Conservation (phyloP, 495 filamentous ascomycete genomes). For the Hyaloscypha bicolor region DNA sequence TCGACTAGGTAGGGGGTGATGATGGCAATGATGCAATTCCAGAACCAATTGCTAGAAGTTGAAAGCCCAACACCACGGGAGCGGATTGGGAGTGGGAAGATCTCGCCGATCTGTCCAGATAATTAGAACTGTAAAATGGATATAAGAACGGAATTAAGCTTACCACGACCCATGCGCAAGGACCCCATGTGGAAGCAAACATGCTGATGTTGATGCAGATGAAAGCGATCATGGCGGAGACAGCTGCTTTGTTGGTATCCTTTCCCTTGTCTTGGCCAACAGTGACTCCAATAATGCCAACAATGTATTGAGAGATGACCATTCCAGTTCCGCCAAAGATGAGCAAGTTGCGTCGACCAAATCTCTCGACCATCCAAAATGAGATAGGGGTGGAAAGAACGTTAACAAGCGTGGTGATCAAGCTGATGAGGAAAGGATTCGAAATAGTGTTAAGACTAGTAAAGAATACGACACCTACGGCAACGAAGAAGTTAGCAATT, state of each 20-base stretch:
- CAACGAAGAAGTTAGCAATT: neutral
- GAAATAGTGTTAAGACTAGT: slow-evolving; percentile 64
- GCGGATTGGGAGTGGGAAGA: slow-evolving; percentile 83
- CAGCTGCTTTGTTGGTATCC: slow-evolving; percentile 40
- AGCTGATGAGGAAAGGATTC: slow-evolving; percentile 76
- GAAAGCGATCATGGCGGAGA: slow-evolving; percentile 74
- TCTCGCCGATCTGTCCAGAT: slow-evolving; percentile 63
- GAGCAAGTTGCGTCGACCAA: slow-evolving; percentile 82
- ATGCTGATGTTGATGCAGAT: slow-evolving; percentile 76
- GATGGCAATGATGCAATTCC: slow-evolving; percentile 55
- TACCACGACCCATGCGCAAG: slow-evolving; percentile 67
- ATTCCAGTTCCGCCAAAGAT: slow-evolving; percentile 79
- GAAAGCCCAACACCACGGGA: slow-evolving; percentile 78
- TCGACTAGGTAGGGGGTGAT: slow-evolving; percentile 35
- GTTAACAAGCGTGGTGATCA: slow-evolving; percentile 86
- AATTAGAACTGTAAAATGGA: no score
- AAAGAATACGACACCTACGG: slow-evolving; percentile 69
- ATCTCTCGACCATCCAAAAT: slow-evolving; percentile 79
- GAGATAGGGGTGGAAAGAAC: slow-evolving; percentile 79
- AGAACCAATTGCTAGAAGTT: slow-evolving; percentile 87
- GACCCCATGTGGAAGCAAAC: slow-evolving; percentile 78
- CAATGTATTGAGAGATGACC: slow-evolving; percentile 82
- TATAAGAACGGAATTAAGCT: no score
- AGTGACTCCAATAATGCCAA: slow-evolving; percentile 72
- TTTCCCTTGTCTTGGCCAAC: slow-evolving; percentile 49